Percentiles rank a stretch among this genome's conserved stretches.
phyloP scores from a whole-genome alignment of 768 basidiomycete species.

The Lentinus brumalis region DNA sequence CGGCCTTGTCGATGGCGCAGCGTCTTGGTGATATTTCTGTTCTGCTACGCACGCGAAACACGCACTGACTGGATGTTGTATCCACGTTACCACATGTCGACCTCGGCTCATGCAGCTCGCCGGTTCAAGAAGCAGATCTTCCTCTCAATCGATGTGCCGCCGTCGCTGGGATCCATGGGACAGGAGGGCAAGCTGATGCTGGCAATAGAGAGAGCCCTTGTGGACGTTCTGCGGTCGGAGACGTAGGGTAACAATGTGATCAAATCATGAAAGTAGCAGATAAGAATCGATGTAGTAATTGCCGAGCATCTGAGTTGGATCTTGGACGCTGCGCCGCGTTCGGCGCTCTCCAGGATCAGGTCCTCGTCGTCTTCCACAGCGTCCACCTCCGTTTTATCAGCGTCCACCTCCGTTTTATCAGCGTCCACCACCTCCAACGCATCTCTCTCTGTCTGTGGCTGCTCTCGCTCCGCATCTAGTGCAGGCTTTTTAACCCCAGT shows the following conservation, averaged over 20 bases:
- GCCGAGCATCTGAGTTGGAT: conserved; percentile 16
- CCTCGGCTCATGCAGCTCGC: conserved; percentile 46
- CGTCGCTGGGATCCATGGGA: conserved; percentile 42
- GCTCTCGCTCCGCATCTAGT: neutral
- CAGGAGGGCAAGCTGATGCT: conserved; percentile 51
- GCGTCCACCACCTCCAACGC: conserved; percentile 11
- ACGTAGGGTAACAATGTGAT: neutral
- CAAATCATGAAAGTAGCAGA: neutral
- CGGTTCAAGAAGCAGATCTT: conserved; percentile 71
- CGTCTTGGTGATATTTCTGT: conserved; percentile 62
- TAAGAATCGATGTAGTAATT: conserved; percentile 8
- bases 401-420: conserved; percentile 13
- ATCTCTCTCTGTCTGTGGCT: conserved; percentile 4
- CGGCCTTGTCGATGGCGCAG: conserved; percentile 73
- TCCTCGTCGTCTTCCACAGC: conserved; percentile 24
- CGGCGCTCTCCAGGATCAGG: conserved; percentile 26
- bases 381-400: conserved; percentile 9
- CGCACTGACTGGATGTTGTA: conserved; percentile 22
- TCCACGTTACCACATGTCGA: conserved; percentile 10
- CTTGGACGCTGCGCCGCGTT: conserved; percentile 18
- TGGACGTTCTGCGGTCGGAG: conserved; percentile 42
- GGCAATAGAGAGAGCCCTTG: conserved; percentile 63
- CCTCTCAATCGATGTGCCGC: conserved; percentile 64
- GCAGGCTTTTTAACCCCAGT: conserved; percentile 7
- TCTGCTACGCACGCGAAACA: conserved; percentile 7